Evolutionary conservation across 495 filamentous ascomycete species (phyloP), one percentile per base, ranked within the genome.

Genomic region (Penicillium crystallinum): DNA sequence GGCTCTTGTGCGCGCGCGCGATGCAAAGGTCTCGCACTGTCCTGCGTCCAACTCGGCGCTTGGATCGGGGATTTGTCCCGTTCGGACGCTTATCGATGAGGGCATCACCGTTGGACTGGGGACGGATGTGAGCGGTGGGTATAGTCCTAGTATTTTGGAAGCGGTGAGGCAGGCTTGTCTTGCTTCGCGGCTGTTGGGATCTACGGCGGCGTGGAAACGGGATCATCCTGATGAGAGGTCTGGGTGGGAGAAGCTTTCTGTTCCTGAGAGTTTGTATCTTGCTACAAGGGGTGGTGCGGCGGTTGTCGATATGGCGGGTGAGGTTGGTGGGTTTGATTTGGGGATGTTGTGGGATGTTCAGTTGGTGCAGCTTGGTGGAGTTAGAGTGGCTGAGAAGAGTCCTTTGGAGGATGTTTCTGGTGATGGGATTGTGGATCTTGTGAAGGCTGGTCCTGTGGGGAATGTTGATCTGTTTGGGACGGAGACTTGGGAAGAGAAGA

Each of bases 291-390:
- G 91, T 9, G 91, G 91, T 0, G 91, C 91, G 0, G 70, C 80
- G 43, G 88, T 90, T 42, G 75, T 95, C 0, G 87, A 88, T 25
- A 68, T 96, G 45, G 77, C 74, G 19, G 75, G 74, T 6, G 81
- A 73, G 54, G 77, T 96, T 18, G 91, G 91, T 4, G 80, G 69
- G 7, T 95, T 96, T 69, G 88, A 85, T 54, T 79, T 84, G 1
- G 91, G 90, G n/a, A 92, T 82, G 88, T 79, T 88, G 57, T 96
- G 85, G 82, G 91, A 96, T 79, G 89, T 87, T 57, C 86, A 93
- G 71, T 70, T 93, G 57, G 73, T 95, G 35, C 71, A 78, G n/a
- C 62, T 91, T 19, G 79, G 80, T 77, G 3, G 60, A 51, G 55
- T 61, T 11, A 36, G 25, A 14, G 42, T 52, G 21, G 21, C 12